phyloP scores from a whole-genome alignment of 2,329 filamentous ascomycete genomes.

The Pyrenochaeta sp. region DNA sequence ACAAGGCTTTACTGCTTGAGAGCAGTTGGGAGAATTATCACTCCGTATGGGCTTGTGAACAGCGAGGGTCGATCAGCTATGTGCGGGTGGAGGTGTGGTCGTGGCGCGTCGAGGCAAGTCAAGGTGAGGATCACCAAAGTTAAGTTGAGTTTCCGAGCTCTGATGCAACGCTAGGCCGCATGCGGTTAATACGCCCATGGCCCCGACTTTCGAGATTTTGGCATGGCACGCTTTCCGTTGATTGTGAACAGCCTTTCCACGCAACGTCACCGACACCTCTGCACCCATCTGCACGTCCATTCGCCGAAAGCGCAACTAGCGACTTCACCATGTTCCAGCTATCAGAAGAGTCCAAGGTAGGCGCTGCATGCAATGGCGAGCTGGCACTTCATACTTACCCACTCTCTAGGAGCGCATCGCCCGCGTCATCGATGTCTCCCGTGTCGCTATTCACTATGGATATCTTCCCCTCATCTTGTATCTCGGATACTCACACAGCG shows the following conservation, averaged over 20 bases:
- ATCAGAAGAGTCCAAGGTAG: conserved; percentile 96
- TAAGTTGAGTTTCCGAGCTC: conserved; percentile 32
- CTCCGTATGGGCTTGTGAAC: no score
- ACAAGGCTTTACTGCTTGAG: background rate
- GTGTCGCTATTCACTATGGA: conserved; percentile 95
- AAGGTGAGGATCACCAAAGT: conserved; percentile 4
- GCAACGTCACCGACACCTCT: conserved; percentile 9
- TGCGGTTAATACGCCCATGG: conserved; percentile 13
- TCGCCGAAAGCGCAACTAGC: conserved; percentile 1
- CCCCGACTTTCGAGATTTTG: conserved; percentile 30
- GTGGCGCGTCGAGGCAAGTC: conserved; percentile 6
- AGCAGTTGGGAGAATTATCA: no score
- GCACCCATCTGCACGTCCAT: conserved; percentile 4
- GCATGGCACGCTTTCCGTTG: conserved; percentile 22
- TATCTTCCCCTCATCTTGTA: conserved; percentile 97
- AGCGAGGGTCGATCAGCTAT: no score
- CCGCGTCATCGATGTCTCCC: conserved; percentile 92
- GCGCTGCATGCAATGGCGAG: no score
- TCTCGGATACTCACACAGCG: conserved; percentile 94
- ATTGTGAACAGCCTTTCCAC: conserved; percentile 18
- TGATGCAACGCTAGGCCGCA: conserved; percentile 12
- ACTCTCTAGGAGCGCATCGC: conserved; percentile 88
- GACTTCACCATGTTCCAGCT: conserved; percentile 64
- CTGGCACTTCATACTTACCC: conserved; percentile 30
- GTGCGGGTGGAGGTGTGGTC: conserved; percentile 7